Conservation (phyloP, 768 basidiomycete species). For the Collybia mongolica region DNA sequence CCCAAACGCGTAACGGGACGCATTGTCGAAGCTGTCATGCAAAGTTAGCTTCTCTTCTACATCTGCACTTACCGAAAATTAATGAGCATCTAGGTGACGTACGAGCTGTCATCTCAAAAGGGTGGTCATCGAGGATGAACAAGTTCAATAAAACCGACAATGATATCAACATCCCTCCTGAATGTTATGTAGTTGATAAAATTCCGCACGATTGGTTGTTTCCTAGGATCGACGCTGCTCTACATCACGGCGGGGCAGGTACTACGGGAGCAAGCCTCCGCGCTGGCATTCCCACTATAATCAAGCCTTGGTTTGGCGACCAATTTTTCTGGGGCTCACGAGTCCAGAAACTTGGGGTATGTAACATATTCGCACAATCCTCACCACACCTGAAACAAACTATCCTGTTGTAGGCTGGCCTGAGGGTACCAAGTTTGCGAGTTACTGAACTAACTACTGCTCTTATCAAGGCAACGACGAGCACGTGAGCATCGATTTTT, state of each 20-base stretch:
- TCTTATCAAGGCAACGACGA: conserved; percentile 52
- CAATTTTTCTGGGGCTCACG: conserved; percentile 66
- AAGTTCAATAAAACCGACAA: conserved; percentile 33
- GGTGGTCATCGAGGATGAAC: conserved; percentile 62
- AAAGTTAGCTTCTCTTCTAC: conserved; percentile 37
- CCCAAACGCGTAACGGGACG: conserved; percentile 51
- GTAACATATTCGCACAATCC: conserved; percentile 14
- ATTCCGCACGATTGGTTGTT: conserved; percentile 71
- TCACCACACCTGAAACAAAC: background rate
- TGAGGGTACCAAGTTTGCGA: conserved; percentile 47
- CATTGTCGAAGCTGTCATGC: conserved; percentile 60
- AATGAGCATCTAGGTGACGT: conserved; percentile 44
- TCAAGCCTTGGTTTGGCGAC: conserved; percentile 73
- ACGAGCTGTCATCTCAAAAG: conserved; percentile 65
- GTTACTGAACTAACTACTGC: conserved; percentile 51
- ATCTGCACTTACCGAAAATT: background rate
- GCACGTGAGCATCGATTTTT: conserved; percentile 33
- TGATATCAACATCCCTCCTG: conserved; percentile 46
- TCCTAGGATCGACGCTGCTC: conserved; percentile 55
- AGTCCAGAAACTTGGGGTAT: conserved; percentile 61
- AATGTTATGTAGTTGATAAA: conserved; percentile 58
- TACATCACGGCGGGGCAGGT: conserved; percentile 72
- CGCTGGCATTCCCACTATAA: conserved; percentile 64
- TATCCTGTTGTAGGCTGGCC: conserved; percentile 37
- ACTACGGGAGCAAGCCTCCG: conserved; percentile 68